Evolutionary conservation across 1,284 basidiomycete species (phyloP).

Genomic region (Cryptococcus sp.): DNA sequence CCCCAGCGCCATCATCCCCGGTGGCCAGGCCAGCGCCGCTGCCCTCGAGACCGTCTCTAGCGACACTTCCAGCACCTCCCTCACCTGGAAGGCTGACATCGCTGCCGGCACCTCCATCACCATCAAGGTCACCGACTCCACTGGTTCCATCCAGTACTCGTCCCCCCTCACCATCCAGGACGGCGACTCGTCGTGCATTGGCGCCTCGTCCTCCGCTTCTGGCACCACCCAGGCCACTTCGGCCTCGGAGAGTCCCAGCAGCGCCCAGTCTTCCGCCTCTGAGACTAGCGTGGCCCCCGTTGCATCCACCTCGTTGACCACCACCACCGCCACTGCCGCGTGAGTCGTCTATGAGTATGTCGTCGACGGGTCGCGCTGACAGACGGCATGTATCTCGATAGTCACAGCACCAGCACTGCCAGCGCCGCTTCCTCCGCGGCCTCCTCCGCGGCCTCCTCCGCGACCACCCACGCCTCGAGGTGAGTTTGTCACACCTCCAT

Average conservation of each 20-base stretch:
- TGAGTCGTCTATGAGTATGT: background rate
- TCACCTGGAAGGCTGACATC: conserved; percentile 66
- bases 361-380: background rate
- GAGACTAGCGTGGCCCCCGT: conserved; percentile 10
- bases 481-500: conserved; percentile 1
- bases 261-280: conserved; percentile 1
- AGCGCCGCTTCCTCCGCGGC: conserved; percentile 2
- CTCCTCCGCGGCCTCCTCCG: conserved; percentile 3
- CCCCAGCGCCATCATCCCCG: conserved; percentile 58
- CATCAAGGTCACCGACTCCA: conserved; percentile 36
- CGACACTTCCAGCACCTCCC: conserved; percentile 44
- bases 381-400: background rate
- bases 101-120: conserved; percentile 50
- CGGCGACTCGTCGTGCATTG: conserved; percentile 48
- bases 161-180: conserved; percentile 56
- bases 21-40: conserved; percentile 60
- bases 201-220: conserved; percentile 7
- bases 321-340: conserved; percentile 8
- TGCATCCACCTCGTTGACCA: conserved; percentile 5
- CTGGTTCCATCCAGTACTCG: conserved; percentile 59
- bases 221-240: conserved; percentile 5
- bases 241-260: background rate
- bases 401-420: background rate
- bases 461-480: conserved; percentile 1
- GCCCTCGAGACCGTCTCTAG: conserved; percentile 54